Evolutionary conservation across 169 alveolate species (phyloP).

Genomic region (Plasmodium adleri): DNA sequence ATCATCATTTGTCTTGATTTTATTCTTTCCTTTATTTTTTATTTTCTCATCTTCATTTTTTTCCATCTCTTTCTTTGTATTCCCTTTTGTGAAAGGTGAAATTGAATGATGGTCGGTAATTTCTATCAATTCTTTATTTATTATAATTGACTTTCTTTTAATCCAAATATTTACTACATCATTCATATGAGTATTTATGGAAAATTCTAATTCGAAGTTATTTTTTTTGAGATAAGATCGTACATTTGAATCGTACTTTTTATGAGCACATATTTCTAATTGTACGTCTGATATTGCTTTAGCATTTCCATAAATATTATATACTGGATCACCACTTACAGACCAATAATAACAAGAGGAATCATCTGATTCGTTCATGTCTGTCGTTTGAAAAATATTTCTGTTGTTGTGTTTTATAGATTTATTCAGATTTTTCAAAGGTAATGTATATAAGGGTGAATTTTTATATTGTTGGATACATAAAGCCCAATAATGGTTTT

Average conservation of each 20-base stretch:
- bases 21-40: constrained; percentile 4
- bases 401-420: constrained; percentile 40
- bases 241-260: constrained; percentile 22
- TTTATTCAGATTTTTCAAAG: constrained; percentile 45
- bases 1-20: background rate
- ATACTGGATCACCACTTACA: constrained; percentile 74
- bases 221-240: constrained; percentile 54
- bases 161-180: constrained; percentile 72
- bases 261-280: constrained; percentile 62
- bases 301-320: constrained; percentile 75
- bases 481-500: constrained; percentile 55
- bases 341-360: constrained; percentile 40
- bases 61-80: background rate
- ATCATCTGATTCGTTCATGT: background rate
- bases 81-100: background rate
- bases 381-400: constrained; percentile 28
- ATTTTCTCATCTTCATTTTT: constrained; percentile 6
- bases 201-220: constrained; percentile 62
- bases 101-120: constrained; percentile 1
- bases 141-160: constrained; percentile 73
- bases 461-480: constrained; percentile 51
- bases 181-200: constrained; percentile 39
- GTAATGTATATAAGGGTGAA: constrained; percentile 48
- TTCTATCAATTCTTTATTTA: constrained; percentile 62
- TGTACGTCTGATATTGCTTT: constrained; percentile 67